These are phyloP conservation scores for Irpex lacteus DNA, from an alignment of 1,284 basidiomycete species.

Conservation along the genomic window DNA sequence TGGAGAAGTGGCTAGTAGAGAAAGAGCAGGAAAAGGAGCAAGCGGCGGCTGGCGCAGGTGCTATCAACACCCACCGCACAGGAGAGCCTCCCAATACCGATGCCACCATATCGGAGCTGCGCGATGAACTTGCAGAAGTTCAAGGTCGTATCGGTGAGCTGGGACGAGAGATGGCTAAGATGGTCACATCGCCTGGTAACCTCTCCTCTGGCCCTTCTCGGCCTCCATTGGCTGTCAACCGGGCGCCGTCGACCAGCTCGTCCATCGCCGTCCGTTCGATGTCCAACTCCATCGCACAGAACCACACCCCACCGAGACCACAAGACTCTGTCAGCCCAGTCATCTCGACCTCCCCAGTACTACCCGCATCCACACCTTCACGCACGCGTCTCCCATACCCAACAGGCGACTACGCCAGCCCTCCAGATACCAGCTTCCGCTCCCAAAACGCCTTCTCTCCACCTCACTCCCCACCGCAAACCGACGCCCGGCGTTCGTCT, in stretches of 20 bases:
- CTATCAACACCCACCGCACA: constrained; percentile 13
- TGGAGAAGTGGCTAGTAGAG: constrained; percentile 78
- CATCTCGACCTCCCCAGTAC: constrained; percentile 39
- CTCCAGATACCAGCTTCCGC: constrained; percentile 37
- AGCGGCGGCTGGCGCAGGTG: constrained; percentile 8
- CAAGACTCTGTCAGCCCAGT: constrained; percentile 67
- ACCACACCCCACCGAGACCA: constrained; percentile 41
- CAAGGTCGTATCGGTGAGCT: constrained; percentile 70
- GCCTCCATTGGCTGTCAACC: constrained; percentile 40
- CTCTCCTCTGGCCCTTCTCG: constrained; percentile 52
- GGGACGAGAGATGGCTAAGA: constrained; percentile 72
- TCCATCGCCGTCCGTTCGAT: constrained; percentile 32
- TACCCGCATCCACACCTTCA: constrained; percentile 24
- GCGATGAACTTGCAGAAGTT: constrained; percentile 66
- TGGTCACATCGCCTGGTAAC: constrained; percentile 55
- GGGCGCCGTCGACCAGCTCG: constrained; percentile 33
- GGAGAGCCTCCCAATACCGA: constrained; percentile 26
- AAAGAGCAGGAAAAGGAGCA: constrained; percentile 50
- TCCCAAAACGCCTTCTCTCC: constrained; percentile 53
- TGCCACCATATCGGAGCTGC: constrained; percentile 48
- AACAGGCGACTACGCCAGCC: constrained; percentile 74
- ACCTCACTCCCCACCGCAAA: constrained; percentile 55
- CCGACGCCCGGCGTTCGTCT: constrained; percentile 25
- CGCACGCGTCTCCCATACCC: constrained; percentile 74
- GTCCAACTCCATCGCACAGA: constrained; percentile 22